A percentile compares a stretch with the other conserved stretches of the same genome.
These are phyloP conservation scores for Dunaliella sp. DNA, from an alignment of 139 green algal species.

Conservation along the genomic window DNA sequence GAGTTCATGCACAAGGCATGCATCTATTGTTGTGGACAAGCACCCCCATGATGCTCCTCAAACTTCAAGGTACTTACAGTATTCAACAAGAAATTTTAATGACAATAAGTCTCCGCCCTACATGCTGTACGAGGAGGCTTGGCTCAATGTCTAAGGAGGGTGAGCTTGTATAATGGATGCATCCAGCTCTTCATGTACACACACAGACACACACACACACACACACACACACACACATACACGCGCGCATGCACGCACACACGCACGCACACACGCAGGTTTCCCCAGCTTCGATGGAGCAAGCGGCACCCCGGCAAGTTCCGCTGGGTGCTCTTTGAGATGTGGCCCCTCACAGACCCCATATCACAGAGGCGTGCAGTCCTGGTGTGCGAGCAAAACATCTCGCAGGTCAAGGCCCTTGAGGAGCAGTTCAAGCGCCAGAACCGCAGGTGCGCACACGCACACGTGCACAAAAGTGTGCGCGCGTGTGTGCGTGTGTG, in stretches of 20 bases:
- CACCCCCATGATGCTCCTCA: too few species aligned
- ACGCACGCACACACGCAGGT: conserved; percentile 18
- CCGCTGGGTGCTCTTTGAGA: conserved; percentile 64
- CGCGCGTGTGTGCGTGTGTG: background rate
- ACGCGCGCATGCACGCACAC: background rate
- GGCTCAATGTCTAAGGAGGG: too few species aligned
- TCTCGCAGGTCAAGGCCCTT: conserved; percentile 59
- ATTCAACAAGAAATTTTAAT: too few species aligned
- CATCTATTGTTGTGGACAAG: too few species aligned
- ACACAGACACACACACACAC: conserved; percentile 17
- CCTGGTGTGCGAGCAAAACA: conserved; percentile 64
- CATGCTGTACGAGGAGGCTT: too few species aligned
- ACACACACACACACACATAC: conserved; percentile 4
- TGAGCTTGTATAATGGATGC: background rate
- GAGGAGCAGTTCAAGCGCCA: conserved; percentile 58
- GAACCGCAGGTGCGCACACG: conserved; percentile 38
- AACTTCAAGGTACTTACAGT: too few species aligned
- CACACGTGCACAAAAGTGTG: too few species aligned
- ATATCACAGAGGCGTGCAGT: conserved; percentile 43
- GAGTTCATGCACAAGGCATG: too few species aligned
- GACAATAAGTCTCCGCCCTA: too few species aligned
- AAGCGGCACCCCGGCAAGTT: conserved; percentile 58
- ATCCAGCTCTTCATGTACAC: background rate
- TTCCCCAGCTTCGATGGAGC: conserved; percentile 56
- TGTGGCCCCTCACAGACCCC: conserved; percentile 58